Evolutionary conservation across 2,329 filamentous ascomycete genomes (phyloP).

Genomic region (Penicillium sp.): DNA sequence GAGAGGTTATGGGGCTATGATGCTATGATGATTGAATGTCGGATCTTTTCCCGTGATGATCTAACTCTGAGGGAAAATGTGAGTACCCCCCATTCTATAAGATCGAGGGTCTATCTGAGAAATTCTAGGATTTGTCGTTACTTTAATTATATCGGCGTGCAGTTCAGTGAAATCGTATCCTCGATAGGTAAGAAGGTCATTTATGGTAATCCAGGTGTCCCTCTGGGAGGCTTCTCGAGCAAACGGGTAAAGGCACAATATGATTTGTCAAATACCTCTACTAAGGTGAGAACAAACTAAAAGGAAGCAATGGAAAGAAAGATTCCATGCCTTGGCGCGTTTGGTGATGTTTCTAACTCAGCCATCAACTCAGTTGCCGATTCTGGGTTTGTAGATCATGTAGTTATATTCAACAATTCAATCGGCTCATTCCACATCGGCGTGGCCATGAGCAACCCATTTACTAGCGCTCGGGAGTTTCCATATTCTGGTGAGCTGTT

Average conservation of each 20-base stretch:
- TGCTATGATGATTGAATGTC: slow-evolving; percentile 12
- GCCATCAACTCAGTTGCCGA: background rate
- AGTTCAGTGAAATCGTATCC: background rate
- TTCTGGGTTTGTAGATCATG: background rate
- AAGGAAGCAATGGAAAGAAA: background rate
- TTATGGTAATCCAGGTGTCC: background rate
- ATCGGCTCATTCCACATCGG: background rate
- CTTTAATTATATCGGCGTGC: background rate
- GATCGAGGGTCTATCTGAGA: background rate
- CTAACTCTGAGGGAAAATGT: slow-evolving; percentile 10
- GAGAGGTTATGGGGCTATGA: background rate
- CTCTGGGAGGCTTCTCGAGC: background rate
- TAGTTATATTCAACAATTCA: background rate
- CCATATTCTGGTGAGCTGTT: too few relatives aligned
- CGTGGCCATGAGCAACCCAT: background rate
- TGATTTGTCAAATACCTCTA: background rate
- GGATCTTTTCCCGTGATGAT: slow-evolving; percentile 10
- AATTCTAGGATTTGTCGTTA: background rate
- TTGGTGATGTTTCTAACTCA: background rate
- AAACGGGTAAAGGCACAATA: background rate
- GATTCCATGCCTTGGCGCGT: background rate
- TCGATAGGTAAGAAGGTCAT: background rate
- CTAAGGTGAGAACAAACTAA: background rate
- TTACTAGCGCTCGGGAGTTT: background rate
- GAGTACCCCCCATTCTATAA: background rate